Conservation (phyloP, 805 yeast species). For the Pichia heedii region DNA sequence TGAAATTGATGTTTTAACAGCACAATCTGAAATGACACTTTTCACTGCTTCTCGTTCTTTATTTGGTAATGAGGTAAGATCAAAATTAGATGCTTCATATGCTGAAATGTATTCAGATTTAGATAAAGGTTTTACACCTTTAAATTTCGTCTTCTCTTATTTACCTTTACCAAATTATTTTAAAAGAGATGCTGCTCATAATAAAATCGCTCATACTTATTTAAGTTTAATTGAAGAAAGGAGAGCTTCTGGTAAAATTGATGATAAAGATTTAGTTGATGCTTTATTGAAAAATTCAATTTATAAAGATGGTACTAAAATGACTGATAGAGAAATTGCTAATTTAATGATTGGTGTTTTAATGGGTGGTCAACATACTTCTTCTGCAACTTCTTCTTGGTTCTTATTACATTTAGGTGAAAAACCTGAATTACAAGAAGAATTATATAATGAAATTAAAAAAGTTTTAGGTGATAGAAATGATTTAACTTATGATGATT, state of each 20-base stretch:
- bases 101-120: slow-evolving; percentile 83
- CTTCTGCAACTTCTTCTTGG: slow-evolving; percentile 96
- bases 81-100: slow-evolving; percentile 68
- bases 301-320: slow-evolving; percentile 86
- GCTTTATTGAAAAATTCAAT: slow-evolving; percentile 72
- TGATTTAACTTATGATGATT: slow-evolving; percentile 71
- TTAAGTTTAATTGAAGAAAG: slow-evolving; percentile 68
- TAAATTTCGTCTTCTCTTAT: slow-evolving; percentile 92
- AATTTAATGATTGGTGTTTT: slow-evolving; percentile 88
- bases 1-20: slow-evolving; percentile 56
- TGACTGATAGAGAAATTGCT: slow-evolving; percentile 95
- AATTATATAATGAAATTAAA: slow-evolving; percentile 66
- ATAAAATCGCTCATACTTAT: slow-evolving; percentile 70
- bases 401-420: slow-evolving; percentile 83
- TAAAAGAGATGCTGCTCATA: slow-evolving; percentile 83
- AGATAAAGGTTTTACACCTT: slow-evolving; percentile 94
- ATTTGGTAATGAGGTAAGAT: slow-evolving; percentile 87
- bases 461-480: slow-evolving; percentile 44
- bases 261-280: slow-evolving; percentile 84
- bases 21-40: slow-evolving; percentile 93
- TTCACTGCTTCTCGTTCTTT: slow-evolving; percentile 92
- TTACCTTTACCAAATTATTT: slow-evolving; percentile 72
- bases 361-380: slow-evolving; percentile 99
- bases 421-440: slow-evolving; percentile 76
- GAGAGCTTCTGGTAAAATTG: slow-evolving; percentile 62